Base-by-base conservation (phyloP, 2,329 filamentous ascomycete genomes). In the Cercospora citrullina region DNA sequence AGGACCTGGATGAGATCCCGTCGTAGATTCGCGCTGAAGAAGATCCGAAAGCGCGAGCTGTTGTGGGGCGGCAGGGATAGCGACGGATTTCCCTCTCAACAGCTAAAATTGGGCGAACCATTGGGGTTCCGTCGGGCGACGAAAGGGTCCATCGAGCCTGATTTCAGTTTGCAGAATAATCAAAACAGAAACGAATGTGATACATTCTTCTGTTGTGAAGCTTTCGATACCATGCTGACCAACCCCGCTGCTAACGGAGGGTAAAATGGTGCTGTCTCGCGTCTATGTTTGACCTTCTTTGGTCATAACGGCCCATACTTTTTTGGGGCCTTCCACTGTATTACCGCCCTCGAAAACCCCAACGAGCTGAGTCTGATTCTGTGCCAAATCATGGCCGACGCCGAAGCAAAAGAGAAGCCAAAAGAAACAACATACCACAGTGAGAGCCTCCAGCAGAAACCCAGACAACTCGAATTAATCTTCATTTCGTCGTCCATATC, bases 401-500 rank as follows among this genome's bases (percentile, higher is more conserved):
- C 53, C 23, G 60, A 51, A 60, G 66, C 60, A 67, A 48, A 70
- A 67, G 64, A 60, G 57, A 67, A 69, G 59, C 51, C 61, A 42
- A 55, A 36, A 60, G 28, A 68, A 67, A 64, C 61, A 70, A 71
- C 69, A 71, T 71, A 69, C 66, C 64, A 67, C 66, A 71, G 68
- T 57, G 68, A 72, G 67, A 72, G 69, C 66, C 26, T 60, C 68
- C 58, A 63, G 63, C 45, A 63, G 53, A 55, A 60, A 61, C 60
- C 61, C 61, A 61, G 66, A 67, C 66, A 71, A 63, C 62, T 68
- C 66, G 64, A 60, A 71, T 69, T 69, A 69, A 57, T 68, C 64
- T 68, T 72, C 71, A 67, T 72, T 67, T 72, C 69, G 69, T 72
- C 71, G 64, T 72, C 62, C 69, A 65, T 63, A 67, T 72, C 71